These are phyloP conservation scores for Bipolaris victoriae DNA, from an alignment of 2,329 filamentous ascomycete species.

Conservation along the genomic window DNA sequence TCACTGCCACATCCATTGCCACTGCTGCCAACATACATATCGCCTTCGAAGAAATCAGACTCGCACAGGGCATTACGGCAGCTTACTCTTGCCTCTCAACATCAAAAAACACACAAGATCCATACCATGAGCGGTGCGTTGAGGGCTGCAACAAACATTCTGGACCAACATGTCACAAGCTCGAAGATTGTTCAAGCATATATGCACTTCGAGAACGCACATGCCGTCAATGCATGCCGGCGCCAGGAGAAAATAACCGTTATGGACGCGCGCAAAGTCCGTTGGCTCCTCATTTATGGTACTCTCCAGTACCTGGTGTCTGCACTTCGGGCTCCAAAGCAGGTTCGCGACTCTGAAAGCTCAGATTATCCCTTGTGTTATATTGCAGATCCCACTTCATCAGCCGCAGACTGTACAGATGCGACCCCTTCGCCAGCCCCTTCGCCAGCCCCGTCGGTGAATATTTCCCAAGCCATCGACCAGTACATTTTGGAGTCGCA, in stretches of 20 bases:
- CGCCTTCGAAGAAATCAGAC: conserved; percentile 38
- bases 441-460: conserved; percentile 15
- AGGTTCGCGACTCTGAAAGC: conserved; percentile 64
- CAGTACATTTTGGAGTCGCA: conserved; percentile 20
- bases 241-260: conserved; percentile 64
- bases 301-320: conserved; percentile 74
- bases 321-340: conserved; percentile 65
- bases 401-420: conserved; percentile 34
- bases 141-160: conserved; percentile 56
- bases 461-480: conserved; percentile 24
- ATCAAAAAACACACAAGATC: conserved; percentile 56
- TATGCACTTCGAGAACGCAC: conserved; percentile 70
- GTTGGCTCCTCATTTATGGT: conserved; percentile 79
- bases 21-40: conserved; percentile 60
- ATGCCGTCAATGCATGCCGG: conserved; percentile 57
- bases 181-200: conserved; percentile 70
- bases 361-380: conserved; percentile 66
- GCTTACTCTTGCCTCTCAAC: conserved; percentile 44
- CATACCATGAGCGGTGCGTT: conserved; percentile 61
- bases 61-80: conserved; percentile 45
- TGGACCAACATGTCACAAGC: conserved; percentile 44
- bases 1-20: conserved; percentile 71
- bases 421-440: conserved; percentile 23
- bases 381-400: conserved; percentile 50
- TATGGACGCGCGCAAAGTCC: conserved; percentile 74